Evolutionary conservation across 2,329 filamentous ascomycete genomes (phyloP).

Genomic region (Neoarthrinium moseri): DNA sequence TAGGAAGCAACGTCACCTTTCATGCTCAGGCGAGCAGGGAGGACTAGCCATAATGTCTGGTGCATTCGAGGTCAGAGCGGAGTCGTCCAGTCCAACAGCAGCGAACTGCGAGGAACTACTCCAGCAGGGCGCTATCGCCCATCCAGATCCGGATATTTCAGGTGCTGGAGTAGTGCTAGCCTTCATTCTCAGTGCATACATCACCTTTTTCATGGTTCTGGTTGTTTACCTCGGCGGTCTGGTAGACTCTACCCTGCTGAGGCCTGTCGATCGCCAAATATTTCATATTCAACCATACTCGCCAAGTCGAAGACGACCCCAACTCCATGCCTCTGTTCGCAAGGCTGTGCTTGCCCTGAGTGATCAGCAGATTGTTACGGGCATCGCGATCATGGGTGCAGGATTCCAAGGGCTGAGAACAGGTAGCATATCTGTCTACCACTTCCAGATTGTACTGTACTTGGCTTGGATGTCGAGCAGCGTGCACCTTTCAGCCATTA

Average conservation of each 20-base stretch:
- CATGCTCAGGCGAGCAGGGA: too few relatives aligned
- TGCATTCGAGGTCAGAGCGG: too few relatives aligned
- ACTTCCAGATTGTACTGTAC: slow-evolving; percentile 9
- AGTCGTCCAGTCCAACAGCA: too few relatives aligned
- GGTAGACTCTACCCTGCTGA: slow-evolving; percentile 1
- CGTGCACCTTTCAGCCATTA: slow-evolving; percentile 9
- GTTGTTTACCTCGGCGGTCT: slow-evolving; percentile 5
- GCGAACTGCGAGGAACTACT: slow-evolving; percentile 1
- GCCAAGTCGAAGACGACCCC: too few relatives aligned
- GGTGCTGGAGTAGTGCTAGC: slow-evolving; percentile 5
- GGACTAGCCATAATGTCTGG: too few relatives aligned
- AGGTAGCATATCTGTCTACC: slow-evolving; percentile 5
- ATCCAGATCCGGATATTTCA: slow-evolving; percentile 4
- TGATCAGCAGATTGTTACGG: slow-evolving; percentile 10
- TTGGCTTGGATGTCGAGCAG: slow-evolving; percentile 11
- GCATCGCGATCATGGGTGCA: slow-evolving; percentile 9
- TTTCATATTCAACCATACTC: slow-evolving; percentile 5
- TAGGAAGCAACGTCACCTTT: too few relatives aligned
- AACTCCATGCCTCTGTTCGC: too few relatives aligned
- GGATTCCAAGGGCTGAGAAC: slow-evolving; percentile 1
- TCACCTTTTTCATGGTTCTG: neutral
- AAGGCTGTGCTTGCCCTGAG: slow-evolving; percentile 1
- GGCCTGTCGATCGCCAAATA: slow-evolving; percentile 3
- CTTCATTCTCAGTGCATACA: slow-evolving; percentile 8
- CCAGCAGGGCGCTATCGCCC: slow-evolving; percentile 1